Base-by-base conservation (phyloP, 345 rosid genomes). In the Zanthoxylum bungeanum region DNA sequence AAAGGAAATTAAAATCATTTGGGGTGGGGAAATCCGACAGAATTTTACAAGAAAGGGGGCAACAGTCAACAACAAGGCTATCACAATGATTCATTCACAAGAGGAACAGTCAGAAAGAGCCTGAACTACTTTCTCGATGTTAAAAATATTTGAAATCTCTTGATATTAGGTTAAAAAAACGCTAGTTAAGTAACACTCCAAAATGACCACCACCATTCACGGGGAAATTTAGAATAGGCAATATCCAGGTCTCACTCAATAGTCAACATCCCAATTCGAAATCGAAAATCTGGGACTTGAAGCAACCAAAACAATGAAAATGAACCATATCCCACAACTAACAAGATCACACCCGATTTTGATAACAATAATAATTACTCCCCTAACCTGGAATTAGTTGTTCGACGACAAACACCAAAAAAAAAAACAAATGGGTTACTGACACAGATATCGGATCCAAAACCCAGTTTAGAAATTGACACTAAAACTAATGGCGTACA, bases 181-280 rank as follows among this genome's bases (percentile, higher is more conserved):
- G n/a, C n/a, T n/a, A n/a, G n/a, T n/a, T n/a, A n/a, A n/a, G n/a
- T n/a, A n/a, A n/a, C n/a, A n/a, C n/a, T n/a, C n/a, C 24, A 60
- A 46, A n/a, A 28, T 36, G 19, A 73, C 85, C n/a, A 33, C 79
- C 84, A 69, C n/a, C 59, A 81, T 80, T 77, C 49, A 78, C 74
- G 78, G 57, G 50, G 55, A 47, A 22, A 49, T 34, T 60, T 27
- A n/a, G 47, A 40, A 56, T 24, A 42, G 44, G 46, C 61, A 31
- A 61, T 72, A n/a, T n/a, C 14, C 3, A 72, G 68, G 70, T 52
- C 75, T 78, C 60, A 52, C 76, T 37, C 55, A 27, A 68, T 31
- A 64, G 76, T n/a, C n/a, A n/a, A n/a, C n/a, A n/a, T 71, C 82
- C 69, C 71, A 69, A 62, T 66, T 51, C 44, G 19, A 53, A n/a